Percentiles rank a stretch among this genome's conserved stretches.
Evolutionary conservation across 2,329 filamentous ascomycete species (phyloP).

Genomic region (Aspergillus vadensis): DNA sequence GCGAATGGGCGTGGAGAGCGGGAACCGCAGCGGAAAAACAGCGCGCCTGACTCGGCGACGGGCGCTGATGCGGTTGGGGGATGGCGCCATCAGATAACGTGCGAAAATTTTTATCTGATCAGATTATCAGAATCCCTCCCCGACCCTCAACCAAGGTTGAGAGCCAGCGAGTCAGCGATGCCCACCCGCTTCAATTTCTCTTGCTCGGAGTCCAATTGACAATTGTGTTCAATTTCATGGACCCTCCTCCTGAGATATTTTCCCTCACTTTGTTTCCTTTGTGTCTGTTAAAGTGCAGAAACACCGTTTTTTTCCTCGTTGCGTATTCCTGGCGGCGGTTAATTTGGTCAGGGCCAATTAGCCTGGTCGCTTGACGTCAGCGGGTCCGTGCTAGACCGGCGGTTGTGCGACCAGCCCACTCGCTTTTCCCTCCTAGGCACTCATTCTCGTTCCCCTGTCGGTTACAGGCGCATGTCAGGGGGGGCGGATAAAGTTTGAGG

Average conservation of each 20-base stretch:
- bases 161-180: not conserved
- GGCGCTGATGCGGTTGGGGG: conserved; percentile 6
- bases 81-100: conserved; percentile 29
- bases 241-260: not conserved
- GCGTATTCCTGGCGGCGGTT: not conserved
- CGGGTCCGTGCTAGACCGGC: conserved; percentile 6
- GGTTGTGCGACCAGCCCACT: not conserved
- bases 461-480: not conserved
- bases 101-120: conserved; percentile 29
- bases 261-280: not conserved
- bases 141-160: conserved; percentile 1
- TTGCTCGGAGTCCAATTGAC: not conserved
- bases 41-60: not conserved
- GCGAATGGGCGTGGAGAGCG: not conserved
- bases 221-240: not conserved
- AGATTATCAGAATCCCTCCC: conserved; percentile 22
- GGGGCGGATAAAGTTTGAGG: not conserved
- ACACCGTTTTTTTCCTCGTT: not conserved
- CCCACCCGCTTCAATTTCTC: not conserved
- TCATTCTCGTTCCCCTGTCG: not conserved
- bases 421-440: not conserved
- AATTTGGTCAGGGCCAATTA: conserved; percentile 3
- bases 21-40: not conserved
- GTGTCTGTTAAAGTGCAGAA: not conserved
- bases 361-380: conserved; percentile 9